Evolutionary conservation across 495 filamentous ascomycete genomes (phyloP), one percentile per base, ranked within the genome.

Genomic region (Podospora fimiseda): DNA sequence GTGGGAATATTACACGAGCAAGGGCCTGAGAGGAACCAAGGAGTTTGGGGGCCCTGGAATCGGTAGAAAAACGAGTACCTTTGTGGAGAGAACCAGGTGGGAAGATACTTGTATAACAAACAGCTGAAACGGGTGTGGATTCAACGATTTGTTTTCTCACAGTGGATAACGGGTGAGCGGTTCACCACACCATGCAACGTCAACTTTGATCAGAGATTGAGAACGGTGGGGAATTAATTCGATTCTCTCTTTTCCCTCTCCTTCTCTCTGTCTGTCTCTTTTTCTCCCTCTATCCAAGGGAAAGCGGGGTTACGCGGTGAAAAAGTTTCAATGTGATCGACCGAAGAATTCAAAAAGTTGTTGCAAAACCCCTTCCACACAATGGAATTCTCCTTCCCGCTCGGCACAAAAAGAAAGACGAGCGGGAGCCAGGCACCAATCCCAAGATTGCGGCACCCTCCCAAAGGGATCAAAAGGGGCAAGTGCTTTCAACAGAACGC

Each of bases 1-100:
- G 40, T 42, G 58, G 59, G 59, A 64, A 60, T 63, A 67, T 67
- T 66, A 53, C 62, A 58, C 59, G 47, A 57, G 51, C 53, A 53
- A 62, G 59, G 60, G 47, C 27, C 18, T 27, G 56, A 37, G 18
- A 46, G 43, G 52, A n/a, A 15, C 22, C 3, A 20, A 43, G 18
- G 27, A 2, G 43, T 33, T 27, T 15, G 37, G 54, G 46, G 54
- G 54, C 15, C 13, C 9, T 23, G 22, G 41, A 41, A 14, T 15
- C 44, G 45, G 36, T 42, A 49, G 45, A 14, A n/a, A 42, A 48
- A 16, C 9, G 44, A 22, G 43, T 50, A 42, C 42, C 44, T 39
- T 14, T 24, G 21, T 13, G 19, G 27, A 21, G 41, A 3, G 48
- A 9, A 15, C 21, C 8, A 27, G 40, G 21, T 9, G 30, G 41